Evolutionary conservation across 176 grass and related monocot genomes (phyloP).

Genomic region (Cenchrus fungigraminus): DNA sequence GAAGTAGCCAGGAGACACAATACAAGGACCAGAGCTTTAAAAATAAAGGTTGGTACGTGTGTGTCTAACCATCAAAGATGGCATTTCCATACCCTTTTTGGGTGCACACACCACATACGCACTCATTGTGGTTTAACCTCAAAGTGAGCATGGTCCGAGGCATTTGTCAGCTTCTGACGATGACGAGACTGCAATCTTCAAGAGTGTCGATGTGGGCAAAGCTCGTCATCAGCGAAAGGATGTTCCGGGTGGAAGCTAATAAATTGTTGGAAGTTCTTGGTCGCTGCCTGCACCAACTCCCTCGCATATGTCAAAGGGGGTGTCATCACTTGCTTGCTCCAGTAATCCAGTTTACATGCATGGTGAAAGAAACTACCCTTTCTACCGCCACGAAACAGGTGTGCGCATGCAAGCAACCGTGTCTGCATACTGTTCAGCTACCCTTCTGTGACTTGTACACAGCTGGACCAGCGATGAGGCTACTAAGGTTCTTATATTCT

Average conservation of each 20-base stretch:
- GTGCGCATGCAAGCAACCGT: neutral
- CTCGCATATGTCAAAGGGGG: constrained; percentile 50
- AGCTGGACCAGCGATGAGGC: neutral
- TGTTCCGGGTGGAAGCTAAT: constrained; percentile 38
- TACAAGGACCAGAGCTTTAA: constrained; percentile 34
- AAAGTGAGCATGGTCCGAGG: constrained; percentile 45
- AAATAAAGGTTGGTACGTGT: constrained; percentile 39
- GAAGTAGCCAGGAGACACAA: constrained; percentile 12
- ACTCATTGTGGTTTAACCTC: constrained; percentile 46
- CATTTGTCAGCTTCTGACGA: constrained; percentile 45
- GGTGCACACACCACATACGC: constrained; percentile 6
- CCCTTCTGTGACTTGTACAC: neutral
- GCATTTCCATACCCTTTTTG: constrained; percentile 31
- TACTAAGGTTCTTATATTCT: neutral
- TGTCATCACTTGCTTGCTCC: constrained; percentile 48
- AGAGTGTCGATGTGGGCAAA: constrained; percentile 48
- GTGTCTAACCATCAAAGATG: constrained; percentile 49
- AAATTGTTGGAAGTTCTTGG: constrained; percentile 49
- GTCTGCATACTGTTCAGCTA: constrained; percentile 16
- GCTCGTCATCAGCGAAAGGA: constrained; percentile 49
- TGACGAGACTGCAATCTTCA: constrained; percentile 40
- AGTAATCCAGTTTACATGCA: neutral
- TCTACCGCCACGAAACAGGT: constrained; percentile 29
- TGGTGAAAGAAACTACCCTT: constrained; percentile 32
- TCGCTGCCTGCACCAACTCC: constrained; percentile 66